These are phyloP conservation scores for Pseudopithomyces chartarum DNA, from an alignment of 2,329 filamentous ascomycete species.

Conservation along the genomic window DNA sequence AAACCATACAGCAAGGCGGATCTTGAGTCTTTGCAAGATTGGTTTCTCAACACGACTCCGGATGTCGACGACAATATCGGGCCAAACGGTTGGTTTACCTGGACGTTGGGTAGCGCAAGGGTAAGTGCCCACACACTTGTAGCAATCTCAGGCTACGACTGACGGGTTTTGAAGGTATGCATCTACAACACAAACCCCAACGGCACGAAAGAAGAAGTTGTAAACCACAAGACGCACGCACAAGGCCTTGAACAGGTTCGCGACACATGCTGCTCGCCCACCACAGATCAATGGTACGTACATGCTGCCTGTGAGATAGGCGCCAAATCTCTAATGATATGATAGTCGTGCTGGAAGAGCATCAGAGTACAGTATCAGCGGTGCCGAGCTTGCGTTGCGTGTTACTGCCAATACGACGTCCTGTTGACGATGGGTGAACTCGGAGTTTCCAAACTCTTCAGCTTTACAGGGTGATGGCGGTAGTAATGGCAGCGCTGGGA, in stretches of 20 bases:
- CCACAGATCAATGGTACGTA: slow-evolving; percentile 1
- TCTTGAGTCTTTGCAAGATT: neutral
- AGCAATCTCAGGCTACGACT: neutral
- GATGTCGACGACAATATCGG: neutral
- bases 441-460: neutral
- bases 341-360: neutral
- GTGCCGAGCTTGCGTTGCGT: neutral
- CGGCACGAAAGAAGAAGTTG: neutral
- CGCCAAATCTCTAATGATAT: neutral
- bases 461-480: neutral
- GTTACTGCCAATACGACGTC: neutral
- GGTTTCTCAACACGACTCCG: neutral
- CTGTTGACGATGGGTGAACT: neutral
- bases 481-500: neutral
- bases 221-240: neutral
- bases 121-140: neutral
- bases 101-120: neutral
- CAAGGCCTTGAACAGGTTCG: neutral
- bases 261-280: slow-evolving; percentile 4
- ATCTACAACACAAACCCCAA: slow-evolving; percentile 6
- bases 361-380: neutral
- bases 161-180: neutral
- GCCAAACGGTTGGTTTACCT: neutral
- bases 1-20: slow-evolving; percentile 2
- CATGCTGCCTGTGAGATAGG: neutral